These are phyloP conservation scores for Pyrenochaeta sp. DNA, from an alignment of 2,329 filamentous ascomycete genomes.

Conservation along the genomic window DNA sequence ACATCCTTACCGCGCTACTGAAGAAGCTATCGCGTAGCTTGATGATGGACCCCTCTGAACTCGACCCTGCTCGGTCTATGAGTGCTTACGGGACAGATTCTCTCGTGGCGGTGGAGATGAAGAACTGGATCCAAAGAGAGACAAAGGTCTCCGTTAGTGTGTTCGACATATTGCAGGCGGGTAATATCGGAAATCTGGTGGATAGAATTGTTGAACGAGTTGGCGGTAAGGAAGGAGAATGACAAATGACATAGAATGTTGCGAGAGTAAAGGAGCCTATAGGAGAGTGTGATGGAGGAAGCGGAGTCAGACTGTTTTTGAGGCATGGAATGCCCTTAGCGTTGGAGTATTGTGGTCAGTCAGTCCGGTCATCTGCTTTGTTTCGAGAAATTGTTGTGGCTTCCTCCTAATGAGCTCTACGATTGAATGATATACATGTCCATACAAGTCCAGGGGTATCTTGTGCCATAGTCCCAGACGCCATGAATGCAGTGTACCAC, in stretches of 20 bases:
- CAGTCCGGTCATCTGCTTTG: not conserved
- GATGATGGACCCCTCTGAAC: conserved; percentile 21
- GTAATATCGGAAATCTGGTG: conserved; percentile 16
- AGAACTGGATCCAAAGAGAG: conserved; percentile 30
- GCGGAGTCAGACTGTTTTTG: not conserved
- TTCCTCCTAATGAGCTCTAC: not conserved
- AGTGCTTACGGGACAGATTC: conserved; percentile 33
- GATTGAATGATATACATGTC: not conserved
- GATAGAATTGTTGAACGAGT: conserved; percentile 12
- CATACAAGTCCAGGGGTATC: not conserved
- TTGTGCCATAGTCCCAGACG: not conserved
- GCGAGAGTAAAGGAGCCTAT: not conserved
- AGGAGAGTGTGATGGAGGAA: not conserved
- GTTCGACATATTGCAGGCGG: conserved; percentile 32
- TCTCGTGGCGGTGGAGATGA: conserved; percentile 36
- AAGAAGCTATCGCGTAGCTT: conserved; percentile 20
- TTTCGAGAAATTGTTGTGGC: not conserved
- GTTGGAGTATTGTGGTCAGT: not conserved
- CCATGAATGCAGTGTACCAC: not conserved
- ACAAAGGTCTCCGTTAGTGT: conserved; percentile 19
- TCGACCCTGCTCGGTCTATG: conserved; percentile 20
- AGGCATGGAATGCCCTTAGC: not conserved
- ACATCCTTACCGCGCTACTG: conserved; percentile 17
- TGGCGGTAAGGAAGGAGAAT: not conserved
- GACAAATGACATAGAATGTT: conserved; percentile 10